Evolutionary conservation across 345 rosid genomes (phyloP).

Genomic region (Turnera subulata): DNA sequence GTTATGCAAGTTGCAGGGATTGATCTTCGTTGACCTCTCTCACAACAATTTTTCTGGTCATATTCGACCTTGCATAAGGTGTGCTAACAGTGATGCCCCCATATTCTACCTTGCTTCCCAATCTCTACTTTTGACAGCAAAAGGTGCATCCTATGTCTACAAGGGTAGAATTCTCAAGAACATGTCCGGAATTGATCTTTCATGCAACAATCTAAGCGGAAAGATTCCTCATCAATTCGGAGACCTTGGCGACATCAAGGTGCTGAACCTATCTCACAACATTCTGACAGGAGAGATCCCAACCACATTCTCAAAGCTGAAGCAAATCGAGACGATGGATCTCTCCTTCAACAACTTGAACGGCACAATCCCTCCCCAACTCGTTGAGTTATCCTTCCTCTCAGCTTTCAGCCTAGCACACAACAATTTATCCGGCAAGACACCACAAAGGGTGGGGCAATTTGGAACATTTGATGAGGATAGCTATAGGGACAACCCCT

Average conservation of each 20-base stretch:
- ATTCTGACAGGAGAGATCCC: background rate
- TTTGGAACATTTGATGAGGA: slow-evolving; percentile 17
- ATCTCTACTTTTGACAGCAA: background rate
- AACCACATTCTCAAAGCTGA: too few species aligned
- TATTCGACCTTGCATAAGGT: slow-evolving; percentile 10
- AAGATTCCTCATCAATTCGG: slow-evolving; percentile 27
- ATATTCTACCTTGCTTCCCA: slow-evolving; percentile 18
- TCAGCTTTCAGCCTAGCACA: slow-evolving; percentile 24
- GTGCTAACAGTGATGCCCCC: slow-evolving; percentile 8
- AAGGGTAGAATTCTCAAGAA: background rate
- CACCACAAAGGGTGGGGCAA: slow-evolving; percentile 3
- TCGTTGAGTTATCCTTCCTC: background rate
- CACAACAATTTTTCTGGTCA: slow-evolving; percentile 9
- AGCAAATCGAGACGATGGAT: too few species aligned
- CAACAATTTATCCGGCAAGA: slow-evolving; percentile 33
- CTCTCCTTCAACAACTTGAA: too few species aligned
- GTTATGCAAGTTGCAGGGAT: slow-evolving; percentile 2
- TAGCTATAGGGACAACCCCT: slow-evolving; percentile 22
- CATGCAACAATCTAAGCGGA: slow-evolving; percentile 29
- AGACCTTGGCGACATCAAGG: slow-evolving; percentile 3
- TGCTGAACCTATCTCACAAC: slow-evolving; percentile 16
- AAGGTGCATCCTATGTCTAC: slow-evolving; percentile 7
- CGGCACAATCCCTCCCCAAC: background rate
- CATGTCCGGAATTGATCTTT: slow-evolving; percentile 37
- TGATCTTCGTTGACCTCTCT: slow-evolving; percentile 21